Percentiles rank a stretch among this genome's conserved stretches.
Conservation (phyloP, 495 filamentous ascomycete genomes). For the Cercophora samala region DNA sequence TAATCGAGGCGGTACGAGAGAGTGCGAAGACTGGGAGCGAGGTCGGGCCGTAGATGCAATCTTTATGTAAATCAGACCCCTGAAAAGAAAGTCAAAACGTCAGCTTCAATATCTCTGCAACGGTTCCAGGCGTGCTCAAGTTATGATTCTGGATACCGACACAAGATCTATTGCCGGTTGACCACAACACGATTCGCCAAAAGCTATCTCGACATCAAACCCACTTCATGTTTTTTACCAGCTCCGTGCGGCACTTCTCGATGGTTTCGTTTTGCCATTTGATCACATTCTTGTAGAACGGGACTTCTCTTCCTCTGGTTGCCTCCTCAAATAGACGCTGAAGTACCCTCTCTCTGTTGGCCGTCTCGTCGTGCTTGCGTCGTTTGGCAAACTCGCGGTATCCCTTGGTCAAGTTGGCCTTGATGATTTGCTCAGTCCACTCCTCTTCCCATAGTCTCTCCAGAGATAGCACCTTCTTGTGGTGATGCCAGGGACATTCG, state of each 20-base stretch:
- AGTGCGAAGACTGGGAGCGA: conserved; percentile 65
- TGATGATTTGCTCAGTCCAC: conserved; percentile 5
- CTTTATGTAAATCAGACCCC: not conserved
- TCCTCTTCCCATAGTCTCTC: conserved; percentile 2
- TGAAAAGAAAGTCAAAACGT: not conserved
- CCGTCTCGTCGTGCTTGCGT: not conserved
- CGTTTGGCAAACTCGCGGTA: not conserved
- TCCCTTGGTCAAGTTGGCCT: conserved; percentile 2
- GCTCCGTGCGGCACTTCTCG: not conserved
- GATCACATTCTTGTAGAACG: not conserved
- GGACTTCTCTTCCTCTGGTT: not conserved
- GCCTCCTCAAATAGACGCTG: not conserved
- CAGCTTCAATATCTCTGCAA: not conserved
- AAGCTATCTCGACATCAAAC: not conserved
- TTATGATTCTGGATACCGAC: not conserved
- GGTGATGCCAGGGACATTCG: conserved; percentile 3
- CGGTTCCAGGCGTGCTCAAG: not conserved
- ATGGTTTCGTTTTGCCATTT: not conserved
- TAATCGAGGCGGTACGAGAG: conserved; percentile 70
- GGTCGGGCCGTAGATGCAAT: conserved; percentile 31
- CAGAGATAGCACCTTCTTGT: not conserved
- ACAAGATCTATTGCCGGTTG: not conserved
- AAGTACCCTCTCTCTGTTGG: not conserved
- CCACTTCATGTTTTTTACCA: conserved; percentile 1
- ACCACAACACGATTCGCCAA: not conserved